Base-by-base conservation (phyloP, 768 basidiomycete genomes). In the Lactifluus hygrophoroides region DNA sequence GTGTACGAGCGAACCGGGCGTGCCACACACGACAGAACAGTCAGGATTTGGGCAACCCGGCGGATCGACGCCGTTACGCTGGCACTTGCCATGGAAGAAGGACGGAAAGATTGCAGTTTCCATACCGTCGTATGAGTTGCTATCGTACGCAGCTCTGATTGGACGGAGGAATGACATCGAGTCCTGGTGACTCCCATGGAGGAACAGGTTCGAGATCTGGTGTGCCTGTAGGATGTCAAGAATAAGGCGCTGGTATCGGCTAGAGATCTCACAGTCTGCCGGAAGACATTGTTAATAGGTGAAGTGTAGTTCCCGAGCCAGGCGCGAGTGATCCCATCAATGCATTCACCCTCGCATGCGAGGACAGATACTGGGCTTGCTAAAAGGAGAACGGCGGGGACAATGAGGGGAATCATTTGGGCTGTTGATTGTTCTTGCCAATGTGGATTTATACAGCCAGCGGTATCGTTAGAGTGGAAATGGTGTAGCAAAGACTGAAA, bases 71-170 rank as follows among this genome's bases (percentile, higher is more conserved):
- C 81, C 80, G 44, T 79, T 72, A 48, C 66, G 66, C 66, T 79
- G 78, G 65, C 88, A 89, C 70, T 86, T 90, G 56, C 88, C 88
- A 62, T 90, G 88, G 68, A 90, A 90, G 70, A 73, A 80, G n/a
- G 70, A 66, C 5, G 82, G 81, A 62, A 90, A 90, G 58, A 90
- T 83, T n/a, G 76, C 80, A 42, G 68, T 71, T 64, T 79, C 71
- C 67, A 85, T 73, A 5, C 68, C 66, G 21, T 70, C 52, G 65
- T 78, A 81, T 16, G 79, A 74, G 5, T 68, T 61, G 51, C 73
- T 69, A 47, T 74, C 57, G 72, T 80, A 89, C 3, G 75, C 74
- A 16, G 69, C 60, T 30, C 77, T 51, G 38, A 87, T 65, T 3
- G 84, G 81, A 3, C 68, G 52, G 38, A 86, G 70, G 63, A 79